A percentile compares a stretch with the other conserved stretches of the same genome.
phyloP scores from a whole-genome alignment of 2,329 filamentous ascomycete genomes.

The Diplodia corticola region DNA sequence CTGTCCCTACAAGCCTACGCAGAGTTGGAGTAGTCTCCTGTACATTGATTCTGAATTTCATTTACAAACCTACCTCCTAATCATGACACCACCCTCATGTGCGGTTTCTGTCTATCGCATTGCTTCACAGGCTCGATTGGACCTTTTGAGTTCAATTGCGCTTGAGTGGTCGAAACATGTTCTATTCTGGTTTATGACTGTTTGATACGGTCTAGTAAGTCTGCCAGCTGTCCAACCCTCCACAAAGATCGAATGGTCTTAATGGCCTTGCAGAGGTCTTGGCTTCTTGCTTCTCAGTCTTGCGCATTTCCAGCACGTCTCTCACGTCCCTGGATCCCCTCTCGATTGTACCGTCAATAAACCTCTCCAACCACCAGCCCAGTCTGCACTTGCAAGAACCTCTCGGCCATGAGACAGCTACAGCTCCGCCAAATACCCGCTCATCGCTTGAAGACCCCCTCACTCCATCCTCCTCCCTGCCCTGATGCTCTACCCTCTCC shows the following conservation, averaged over 20 bases:
- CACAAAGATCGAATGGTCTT: neutral
- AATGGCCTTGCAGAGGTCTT: neutral
- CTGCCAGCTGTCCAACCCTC: no score
- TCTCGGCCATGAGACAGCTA: slow-evolving; percentile 32
- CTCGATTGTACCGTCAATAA: slow-evolving; percentile 40
- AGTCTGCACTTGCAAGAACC: slow-evolving; percentile 38
- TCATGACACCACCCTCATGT: no score
- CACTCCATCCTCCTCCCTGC: slow-evolving; percentile 4
- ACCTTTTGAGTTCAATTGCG: neutral
- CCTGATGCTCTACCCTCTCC: slow-evolving; percentile 22
- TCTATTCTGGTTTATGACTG: neutral
- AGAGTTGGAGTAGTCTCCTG: neutral
- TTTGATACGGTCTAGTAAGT: neutral
- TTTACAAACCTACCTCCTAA: neutral
- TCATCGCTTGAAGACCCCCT: slow-evolving; percentile 23
- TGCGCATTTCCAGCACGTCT: neutral
- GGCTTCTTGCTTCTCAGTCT: neutral
- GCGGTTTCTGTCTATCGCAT: neutral
- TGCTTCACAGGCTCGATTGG: neutral
- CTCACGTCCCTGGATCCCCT: slow-evolving; percentile 26
- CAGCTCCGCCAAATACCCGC: slow-evolving; percentile 30
- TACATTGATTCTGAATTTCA: neutral
- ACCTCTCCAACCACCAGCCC: slow-evolving; percentile 39
- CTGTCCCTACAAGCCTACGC: neutral
- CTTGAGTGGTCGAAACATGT: no score